phyloP scores from a whole-genome alignment of 2,329 filamentous ascomycete species.

The Alternaria viburni region DNA sequence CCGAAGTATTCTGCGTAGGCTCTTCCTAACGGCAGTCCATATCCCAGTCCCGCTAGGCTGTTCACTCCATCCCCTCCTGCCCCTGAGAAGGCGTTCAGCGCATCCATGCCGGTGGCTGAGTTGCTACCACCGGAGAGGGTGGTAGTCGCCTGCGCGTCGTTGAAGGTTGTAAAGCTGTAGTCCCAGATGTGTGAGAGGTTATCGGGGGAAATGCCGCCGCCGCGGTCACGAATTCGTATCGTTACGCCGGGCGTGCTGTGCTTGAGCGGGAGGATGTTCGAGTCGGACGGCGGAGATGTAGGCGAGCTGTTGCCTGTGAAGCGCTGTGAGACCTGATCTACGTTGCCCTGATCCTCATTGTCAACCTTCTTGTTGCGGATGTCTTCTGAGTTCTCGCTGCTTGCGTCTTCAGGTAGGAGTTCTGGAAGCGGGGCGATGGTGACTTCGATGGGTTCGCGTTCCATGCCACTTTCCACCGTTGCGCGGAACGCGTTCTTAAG shows the following conservation, averaged over 20 bases:
- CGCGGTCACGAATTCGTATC: constrained; percentile 93
- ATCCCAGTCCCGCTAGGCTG: constrained; percentile 85
- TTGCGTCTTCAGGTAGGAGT: constrained; percentile 39
- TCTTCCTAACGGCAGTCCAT: constrained; percentile 86
- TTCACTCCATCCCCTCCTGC: constrained; percentile 76
- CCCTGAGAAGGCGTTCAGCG: constrained; percentile 75
- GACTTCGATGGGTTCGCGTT: constrained; percentile 82
- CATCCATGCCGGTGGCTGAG: constrained; percentile 59
- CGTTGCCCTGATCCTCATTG: constrained; percentile 42
- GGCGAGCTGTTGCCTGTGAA: constrained; percentile 35
- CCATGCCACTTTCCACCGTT: constrained; percentile 82
- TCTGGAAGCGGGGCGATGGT: constrained; percentile 80
- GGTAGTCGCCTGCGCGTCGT: constrained; percentile 63
- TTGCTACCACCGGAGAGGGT: constrained; percentile 51
- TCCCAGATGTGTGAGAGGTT: constrained; percentile 90
- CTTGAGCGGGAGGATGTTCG: constrained; percentile 54
- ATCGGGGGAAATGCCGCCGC: constrained; percentile 87
- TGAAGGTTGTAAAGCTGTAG: constrained; percentile 96
- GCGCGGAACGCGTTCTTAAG: constrained; percentile 97
- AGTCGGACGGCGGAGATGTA: constrained; percentile 28
- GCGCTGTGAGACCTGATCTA: constrained; percentile 36
- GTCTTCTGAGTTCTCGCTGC: constrained; percentile 15
- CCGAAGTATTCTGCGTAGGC: constrained; percentile 99
- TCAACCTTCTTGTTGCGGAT: constrained; percentile 18
- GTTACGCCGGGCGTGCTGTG: constrained; percentile 79